Evolutionary conservation across 139 green algal genomes (phyloP).

Genomic region (Monoraphidium neglectum): DNA sequence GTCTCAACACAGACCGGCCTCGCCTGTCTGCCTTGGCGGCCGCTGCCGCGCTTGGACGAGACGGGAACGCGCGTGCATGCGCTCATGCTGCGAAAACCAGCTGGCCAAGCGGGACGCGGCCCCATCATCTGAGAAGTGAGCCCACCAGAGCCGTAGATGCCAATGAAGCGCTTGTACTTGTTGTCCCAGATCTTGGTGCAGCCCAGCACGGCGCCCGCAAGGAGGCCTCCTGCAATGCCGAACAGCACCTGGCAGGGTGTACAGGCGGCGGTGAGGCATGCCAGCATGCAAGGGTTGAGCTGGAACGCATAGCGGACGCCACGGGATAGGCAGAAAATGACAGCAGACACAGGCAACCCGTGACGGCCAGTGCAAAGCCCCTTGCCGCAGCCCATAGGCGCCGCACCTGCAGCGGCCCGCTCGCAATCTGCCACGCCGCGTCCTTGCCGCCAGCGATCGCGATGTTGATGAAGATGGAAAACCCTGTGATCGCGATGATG

Average conservation of each 20-base stretch:
- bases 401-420: constrained; percentile 22
- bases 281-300: no score
- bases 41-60: no score
- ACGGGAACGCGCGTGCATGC: no score
- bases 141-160: constrained; percentile 48
- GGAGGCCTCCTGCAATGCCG: constrained; percentile 60
- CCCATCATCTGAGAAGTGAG: no score
- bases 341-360: not conserved
- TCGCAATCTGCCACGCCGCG: constrained; percentile 35
- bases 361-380: not conserved
- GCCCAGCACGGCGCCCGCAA: constrained; percentile 45
- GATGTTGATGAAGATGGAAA: constrained; percentile 78
- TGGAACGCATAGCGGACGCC: not conserved
- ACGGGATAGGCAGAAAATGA: not conserved
- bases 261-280: no score
- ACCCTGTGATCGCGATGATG: constrained; percentile 85
- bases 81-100: no score
- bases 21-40: no score
- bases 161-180: constrained; percentile 52
- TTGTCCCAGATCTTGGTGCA: constrained; percentile 67
- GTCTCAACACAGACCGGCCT: no score
- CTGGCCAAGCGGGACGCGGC: no score
- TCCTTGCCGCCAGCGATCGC: constrained; percentile 39
- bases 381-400: not conserved
- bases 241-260: constrained; percentile 57